Evolutionary conservation across 257 asterid species (phyloP), one percentile per base, ranked within the genome.

Genomic region (Solanum lignicaule): DNA sequence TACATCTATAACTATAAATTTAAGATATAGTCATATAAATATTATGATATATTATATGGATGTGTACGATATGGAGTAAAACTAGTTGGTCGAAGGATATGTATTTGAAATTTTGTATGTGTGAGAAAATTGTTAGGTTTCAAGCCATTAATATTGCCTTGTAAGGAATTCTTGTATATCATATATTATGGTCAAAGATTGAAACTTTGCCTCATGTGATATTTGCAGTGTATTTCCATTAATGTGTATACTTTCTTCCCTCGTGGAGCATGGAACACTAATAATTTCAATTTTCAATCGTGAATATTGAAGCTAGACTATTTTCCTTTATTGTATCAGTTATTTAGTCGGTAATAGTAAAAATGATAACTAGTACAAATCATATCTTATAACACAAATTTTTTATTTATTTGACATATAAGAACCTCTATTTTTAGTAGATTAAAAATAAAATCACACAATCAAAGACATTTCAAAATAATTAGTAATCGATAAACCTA

Each of bases 171-270:
- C 36, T n/a, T 43, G 60, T 48, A 4, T 25, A 9, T 79, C 7
- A 76, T 39, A 14, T 25, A 39, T 78, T 8, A 43, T 79, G 66
- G 66, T 79, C 66, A 79, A 78, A 41, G 65, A 78, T 78, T n/a
- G 35, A 25, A 78, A 78, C 15, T 41, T 43, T 43, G 33, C 6
- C 38, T 55, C 85, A 46, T 78, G 39, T 46, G 39, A 79, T 79
- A 46, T 79, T 39, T 78, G 62, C 33, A 1, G 32, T 11, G 32
- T 12, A 36, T 21, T 75, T 75, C 55, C 32, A 75, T 75, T 69
- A 0, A n/a, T 65, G 13, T 65, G 1, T n/a, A 2, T 65, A n/a
- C 31, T 65, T 68, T 10, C 21, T 13, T 27, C 36, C 74, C 74
- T 27, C 36, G 21, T 27, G 76, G 76, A 69, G 39, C 76, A 69